Conservation (phyloP, 1,139 yeast species). For the Taiozyma sp. region DNA sequence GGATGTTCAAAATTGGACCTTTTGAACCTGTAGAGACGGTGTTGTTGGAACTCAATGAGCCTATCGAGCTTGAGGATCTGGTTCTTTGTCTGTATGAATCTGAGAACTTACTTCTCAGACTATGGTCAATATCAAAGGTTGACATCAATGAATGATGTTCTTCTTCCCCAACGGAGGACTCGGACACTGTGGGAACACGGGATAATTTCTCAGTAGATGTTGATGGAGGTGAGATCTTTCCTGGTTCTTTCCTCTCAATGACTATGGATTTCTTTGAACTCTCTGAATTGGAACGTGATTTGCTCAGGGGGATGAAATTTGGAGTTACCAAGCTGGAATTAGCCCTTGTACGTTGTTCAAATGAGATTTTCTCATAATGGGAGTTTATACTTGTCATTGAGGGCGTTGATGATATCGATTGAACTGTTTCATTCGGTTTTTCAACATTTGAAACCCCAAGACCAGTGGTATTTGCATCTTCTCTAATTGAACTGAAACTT, state of each 20-base stretch:
- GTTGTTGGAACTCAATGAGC: not conserved
- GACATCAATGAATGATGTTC: not conserved
- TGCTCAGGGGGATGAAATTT: slow-evolving; percentile 13
- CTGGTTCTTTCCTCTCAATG: slow-evolving; percentile 8
- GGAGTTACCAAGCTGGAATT: slow-evolving; percentile 9
- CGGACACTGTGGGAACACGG: slow-evolving; percentile 3
- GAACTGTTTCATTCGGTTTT: not conserved
- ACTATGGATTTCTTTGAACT: slow-evolving; percentile 7
- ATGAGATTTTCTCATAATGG: slow-evolving; percentile 14
- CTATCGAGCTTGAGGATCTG: not conserved
- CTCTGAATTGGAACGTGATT: slow-evolving; percentile 20
- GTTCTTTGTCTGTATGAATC: slow-evolving; percentile 6
- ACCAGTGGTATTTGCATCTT: slow-evolving; percentile 7
- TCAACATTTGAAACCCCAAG: not conserved
- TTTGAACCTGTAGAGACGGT: slow-evolving; percentile 2
- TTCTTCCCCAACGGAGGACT: not conserved
- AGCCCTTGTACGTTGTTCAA: slow-evolving; percentile 12
- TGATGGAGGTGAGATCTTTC: slow-evolving; percentile 11
- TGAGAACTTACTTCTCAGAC: slow-evolving; percentile 3
- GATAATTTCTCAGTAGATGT: slow-evolving; percentile 7
- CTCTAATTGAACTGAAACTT: slow-evolving; percentile 9
- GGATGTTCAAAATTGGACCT: slow-evolving; percentile 17
- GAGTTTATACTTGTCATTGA: slow-evolving; percentile 19
- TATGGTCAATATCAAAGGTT: slow-evolving; percentile 1
- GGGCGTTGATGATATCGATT: slow-evolving; percentile 19